Evolutionary conservation across 768 basidiomycete species (phyloP).

Genomic region (Flagelloscypha sp.): DNA sequence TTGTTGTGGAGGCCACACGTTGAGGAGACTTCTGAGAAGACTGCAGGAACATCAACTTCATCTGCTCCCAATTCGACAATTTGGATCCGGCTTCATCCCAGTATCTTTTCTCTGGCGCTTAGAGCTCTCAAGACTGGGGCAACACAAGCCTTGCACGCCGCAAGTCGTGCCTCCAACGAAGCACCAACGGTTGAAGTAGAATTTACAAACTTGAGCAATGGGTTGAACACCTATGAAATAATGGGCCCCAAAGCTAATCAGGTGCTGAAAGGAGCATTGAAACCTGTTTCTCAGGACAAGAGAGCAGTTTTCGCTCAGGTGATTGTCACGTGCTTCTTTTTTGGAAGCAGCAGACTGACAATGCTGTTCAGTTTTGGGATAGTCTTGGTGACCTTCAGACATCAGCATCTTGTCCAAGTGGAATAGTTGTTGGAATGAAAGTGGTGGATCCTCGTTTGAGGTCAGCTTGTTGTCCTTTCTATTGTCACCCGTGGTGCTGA

Average conservation of each 20-base stretch:
- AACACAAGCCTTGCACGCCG: slow-evolving; percentile 37
- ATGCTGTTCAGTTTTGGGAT: slow-evolving; percentile 53
- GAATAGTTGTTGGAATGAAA: slow-evolving; percentile 70
- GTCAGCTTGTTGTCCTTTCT: slow-evolving; percentile 36
- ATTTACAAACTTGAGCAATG: slow-evolving; percentile 61
- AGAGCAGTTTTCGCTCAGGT: slow-evolving; percentile 57
- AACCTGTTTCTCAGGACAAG: slow-evolving; percentile 37
- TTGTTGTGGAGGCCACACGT: slow-evolving; percentile 61
- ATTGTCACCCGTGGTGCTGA: background rate
- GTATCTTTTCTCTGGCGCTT: slow-evolving; percentile 51
- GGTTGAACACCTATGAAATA: slow-evolving; percentile 78
- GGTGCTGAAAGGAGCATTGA: slow-evolving; percentile 58
- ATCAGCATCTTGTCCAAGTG: slow-evolving; percentile 59
- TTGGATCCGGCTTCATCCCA: slow-evolving; percentile 80
- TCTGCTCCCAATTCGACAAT: slow-evolving; percentile 30
- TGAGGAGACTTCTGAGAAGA: slow-evolving; percentile 2
- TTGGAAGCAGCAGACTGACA: no score
- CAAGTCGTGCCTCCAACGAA: slow-evolving; percentile 15
- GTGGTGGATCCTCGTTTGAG: slow-evolving; percentile 82
- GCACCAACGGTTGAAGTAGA: slow-evolving; percentile 39
- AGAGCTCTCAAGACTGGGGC: slow-evolving; percentile 42
- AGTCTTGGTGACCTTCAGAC: slow-evolving; percentile 52
- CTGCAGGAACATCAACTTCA: background rate
- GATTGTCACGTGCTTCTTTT: slow-evolving; percentile 3
- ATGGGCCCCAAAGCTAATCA: slow-evolving; percentile 81